Evolutionary conservation across 2,329 filamentous ascomycete genomes (phyloP).

Genomic region (Rhytidhysteron rufulum): DNA sequence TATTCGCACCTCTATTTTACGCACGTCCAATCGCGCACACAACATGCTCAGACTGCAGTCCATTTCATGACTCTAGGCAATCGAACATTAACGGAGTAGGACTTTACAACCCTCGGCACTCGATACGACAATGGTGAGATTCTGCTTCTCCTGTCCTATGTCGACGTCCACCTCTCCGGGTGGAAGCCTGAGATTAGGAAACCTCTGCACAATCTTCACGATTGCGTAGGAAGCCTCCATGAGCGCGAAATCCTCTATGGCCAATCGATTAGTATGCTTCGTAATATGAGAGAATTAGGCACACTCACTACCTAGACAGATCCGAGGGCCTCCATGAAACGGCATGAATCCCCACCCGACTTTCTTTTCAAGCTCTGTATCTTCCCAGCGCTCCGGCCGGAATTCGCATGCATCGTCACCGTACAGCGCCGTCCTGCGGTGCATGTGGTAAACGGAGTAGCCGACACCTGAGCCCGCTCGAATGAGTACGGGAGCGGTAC

Average conservation of each 20-base stretch:
- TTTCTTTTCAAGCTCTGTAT: constrained; percentile 1
- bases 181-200: background rate
- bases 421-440: constrained; percentile 16
- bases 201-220: background rate
- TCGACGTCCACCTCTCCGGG: background rate
- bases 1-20: too few species aligned
- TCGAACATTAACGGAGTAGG: too few species aligned
- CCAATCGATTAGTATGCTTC: background rate
- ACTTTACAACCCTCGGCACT: background rate
- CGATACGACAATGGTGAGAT: constrained; percentile 1
- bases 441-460: constrained; percentile 12
- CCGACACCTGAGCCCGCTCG: constrained; percentile 12
- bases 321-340: constrained; percentile 29
- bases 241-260: constrained; percentile 9
- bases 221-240: background rate
- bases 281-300: background rate
- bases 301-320: constrained; percentile 22
- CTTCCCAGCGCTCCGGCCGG: constrained; percentile 18
- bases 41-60: too few species aligned
- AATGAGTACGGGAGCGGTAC: constrained; percentile 13
- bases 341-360: constrained; percentile 31
- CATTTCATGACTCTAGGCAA: too few species aligned
- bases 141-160: background rate
- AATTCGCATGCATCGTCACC: constrained; percentile 19
- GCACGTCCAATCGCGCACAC: too few species aligned